Percentiles rank a stretch among this genome's conserved stretches.
These are phyloP conservation scores for Picea engelmannii DNA, from an alignment of 83 land plant genomes.

Conservation along the genomic window DNA sequence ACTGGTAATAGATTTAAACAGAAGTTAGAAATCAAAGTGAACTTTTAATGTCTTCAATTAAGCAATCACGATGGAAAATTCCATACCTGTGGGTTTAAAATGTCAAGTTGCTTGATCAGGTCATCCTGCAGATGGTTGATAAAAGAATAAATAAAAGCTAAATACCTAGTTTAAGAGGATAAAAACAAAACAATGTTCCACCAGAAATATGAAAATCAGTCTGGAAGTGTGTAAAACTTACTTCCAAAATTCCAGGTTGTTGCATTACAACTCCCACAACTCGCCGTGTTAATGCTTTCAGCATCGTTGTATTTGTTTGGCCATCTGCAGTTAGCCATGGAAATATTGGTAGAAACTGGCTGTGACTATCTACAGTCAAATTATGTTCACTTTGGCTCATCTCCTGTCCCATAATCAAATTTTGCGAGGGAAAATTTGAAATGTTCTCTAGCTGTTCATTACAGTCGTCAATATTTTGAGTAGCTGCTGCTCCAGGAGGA, in stretches of 20 bases:
- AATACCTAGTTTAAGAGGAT: neutral
- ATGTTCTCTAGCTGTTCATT: neutral
- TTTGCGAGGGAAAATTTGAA: neutral
- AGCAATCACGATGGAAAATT: neutral
- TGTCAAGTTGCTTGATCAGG: constrained; percentile 52
- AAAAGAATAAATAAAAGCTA: neutral
- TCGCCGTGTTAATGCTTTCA: constrained; percentile 66
- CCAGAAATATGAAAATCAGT: neutral
- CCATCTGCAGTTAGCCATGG: constrained; percentile 97
- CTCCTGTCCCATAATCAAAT: constrained; percentile 5
- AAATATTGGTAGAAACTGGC: constrained; percentile 50
- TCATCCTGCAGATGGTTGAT: constrained; percentile 51
- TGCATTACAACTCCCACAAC: constrained; percentile 86
- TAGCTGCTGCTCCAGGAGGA: neutral
- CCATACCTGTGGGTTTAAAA: constrained; percentile 81
- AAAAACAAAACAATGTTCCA: neutral
- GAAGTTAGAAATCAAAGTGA: neutral
- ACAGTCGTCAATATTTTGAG: neutral
- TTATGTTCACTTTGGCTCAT: neutral
- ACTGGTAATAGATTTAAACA: neutral
- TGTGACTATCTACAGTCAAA: neutral
- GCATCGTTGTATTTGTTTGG: constrained; percentile 44
- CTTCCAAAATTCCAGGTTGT: constrained; percentile 96
- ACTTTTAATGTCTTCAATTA: constrained; percentile 1
- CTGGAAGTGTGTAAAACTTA: constrained; percentile 19